Base-by-base conservation (phyloP, 2,329 filamentous ascomycete genomes). In the Fusarium pilosicola region DNA sequence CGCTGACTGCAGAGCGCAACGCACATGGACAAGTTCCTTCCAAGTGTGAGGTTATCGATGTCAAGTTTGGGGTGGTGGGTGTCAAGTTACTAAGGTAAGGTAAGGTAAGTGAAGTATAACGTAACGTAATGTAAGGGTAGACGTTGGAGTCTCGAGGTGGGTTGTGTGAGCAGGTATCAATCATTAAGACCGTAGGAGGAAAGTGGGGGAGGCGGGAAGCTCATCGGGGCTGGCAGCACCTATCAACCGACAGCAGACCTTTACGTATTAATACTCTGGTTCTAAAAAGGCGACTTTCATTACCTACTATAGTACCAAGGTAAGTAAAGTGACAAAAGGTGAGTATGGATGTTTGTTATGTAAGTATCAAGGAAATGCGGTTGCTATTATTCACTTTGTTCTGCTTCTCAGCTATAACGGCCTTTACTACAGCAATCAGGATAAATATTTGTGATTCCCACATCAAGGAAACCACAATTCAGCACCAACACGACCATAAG, bases 191-290 rank as follows among this genome's bases (percentile, higher is more conserved):
- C 44, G 61, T 59, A 65, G 62, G 45, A 75, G 70, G 70, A 70
- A 70, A 74, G 72, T 75, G 68, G 72, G 68, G 72, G 68, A 55
- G 61, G 32, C 45, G 45, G 30, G 39, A 52, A 38, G 59, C 62
- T 51, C 60, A 44, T 49, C 42, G 30, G 34, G 57, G 39, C 41
- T 28, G 42, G 32, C 32, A 34, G 32, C 32, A 26, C 9, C 28
- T 32, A 36, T 58, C 20, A 22, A 45, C 24, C 24, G 48, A 34
- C n/a, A 24, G 24, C 48, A 52, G 32, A 51, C 15, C 30, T 36
- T 36, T 36, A 36, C n/a, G 30, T 52, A 34, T 34, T 15, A 34
- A 26, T 52, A n/a, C n/a, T 7, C 11, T 32, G 8, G n/a, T 34
- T 34, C 48, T 51, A 18, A 51, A 34, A 52, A 52, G 13, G 14